Evolutionary conservation across 2,329 filamentous ascomycete genomes (phyloP), one percentile per base, ranked within the genome.

Genomic region (Calonectria pseudoturangicola): DNA sequence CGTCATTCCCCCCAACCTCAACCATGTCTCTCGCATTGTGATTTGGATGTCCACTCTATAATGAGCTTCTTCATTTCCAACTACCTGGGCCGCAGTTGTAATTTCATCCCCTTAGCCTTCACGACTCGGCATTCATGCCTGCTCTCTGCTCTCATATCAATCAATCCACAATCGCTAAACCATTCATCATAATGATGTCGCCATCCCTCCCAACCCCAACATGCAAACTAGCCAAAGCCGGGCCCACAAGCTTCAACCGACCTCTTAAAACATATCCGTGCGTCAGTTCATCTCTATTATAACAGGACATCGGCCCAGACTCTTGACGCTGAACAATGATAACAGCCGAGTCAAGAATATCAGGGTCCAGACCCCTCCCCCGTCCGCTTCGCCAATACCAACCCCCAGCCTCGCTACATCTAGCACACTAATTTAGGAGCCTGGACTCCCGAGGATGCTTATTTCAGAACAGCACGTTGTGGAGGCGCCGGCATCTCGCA

Each of bases 1-100:
- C 30, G 28, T 41, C 7, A 36, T 56, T 48, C 39, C 27, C 43
- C 36, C 66, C 66, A 69, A 69, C 66, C 66, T 64, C 66, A 54
- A 51, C 58, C 50, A 58, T 50, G 64, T 45, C 41, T 58, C 41
- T 54, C 36, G 43, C n/a, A 16, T 48, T 33, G 64, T 27, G 54
- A 21, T 25, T 41, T 13, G 3, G n/a, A 51, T 60, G n/a, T 13
- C 36, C 15, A 16, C 9, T 27, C 21, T 41, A 13, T 16, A 13
- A 16, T 36, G n/a, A 16, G 15, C 12, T 36, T 58, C 54, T 15
- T 39, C 4, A 48, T 48, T n/a, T 43, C 13, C n/a, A 12, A n/a
- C 50, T 10, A 25, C 28, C 51, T 28, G 15, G 28, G 8, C 50
- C n/a, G n/a, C 28, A 54, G 18, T 27, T 15, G 10, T 41, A 27